Evolutionary conservation across 768 basidiomycete species (phyloP).

Genomic region (Leccinellum rugosiceps): DNA sequence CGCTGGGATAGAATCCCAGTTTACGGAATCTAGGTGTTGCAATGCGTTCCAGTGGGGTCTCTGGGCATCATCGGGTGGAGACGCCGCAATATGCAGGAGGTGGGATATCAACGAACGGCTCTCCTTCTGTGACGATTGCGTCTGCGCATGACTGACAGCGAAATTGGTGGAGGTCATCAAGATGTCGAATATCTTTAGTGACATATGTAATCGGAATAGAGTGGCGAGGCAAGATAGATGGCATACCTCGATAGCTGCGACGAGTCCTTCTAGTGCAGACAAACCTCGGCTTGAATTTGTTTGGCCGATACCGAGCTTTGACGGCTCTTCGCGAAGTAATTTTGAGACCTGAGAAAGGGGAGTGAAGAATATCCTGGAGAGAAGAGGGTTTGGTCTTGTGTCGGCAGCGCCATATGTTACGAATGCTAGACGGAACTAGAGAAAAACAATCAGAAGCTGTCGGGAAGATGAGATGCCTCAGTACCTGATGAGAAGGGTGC

Average conservation of each 20-base stretch:
- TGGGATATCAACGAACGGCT: constrained; percentile 35
- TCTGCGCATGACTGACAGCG: constrained; percentile 7
- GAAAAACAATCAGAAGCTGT: neutral
- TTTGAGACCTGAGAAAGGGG: constrained; percentile 39
- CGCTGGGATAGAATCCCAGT: constrained; percentile 57
- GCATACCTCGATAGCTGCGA: constrained; percentile 65
- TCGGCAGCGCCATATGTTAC: constrained; percentile 64
- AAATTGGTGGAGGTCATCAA: constrained; percentile 23
- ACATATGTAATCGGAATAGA: constrained; percentile 12
- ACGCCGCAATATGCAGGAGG: constrained; percentile 60
- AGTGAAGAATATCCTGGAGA: constrained; percentile 57
- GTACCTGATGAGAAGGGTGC: constrained; percentile 39
- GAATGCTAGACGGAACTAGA: constrained; percentile 46
- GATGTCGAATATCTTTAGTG: constrained; percentile 42
- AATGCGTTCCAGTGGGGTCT: constrained; percentile 54
- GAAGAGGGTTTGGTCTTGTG: constrained; percentile 50
- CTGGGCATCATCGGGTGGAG: constrained; percentile 50
- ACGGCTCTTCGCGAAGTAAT: constrained; percentile 45
- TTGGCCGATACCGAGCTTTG: constrained; percentile 54
- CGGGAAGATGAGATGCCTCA: neutral
- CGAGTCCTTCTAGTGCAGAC: constrained; percentile 69
- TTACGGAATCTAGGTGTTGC: constrained; percentile 45
- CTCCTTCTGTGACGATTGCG: constrained; percentile 28
- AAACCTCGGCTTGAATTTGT: constrained; percentile 52
- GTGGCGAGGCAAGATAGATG: neutral